These are phyloP conservation scores for Sporisorium sorghi DNA, from an alignment of 1,284 basidiomycete genomes.

Conservation along the genomic window DNA sequence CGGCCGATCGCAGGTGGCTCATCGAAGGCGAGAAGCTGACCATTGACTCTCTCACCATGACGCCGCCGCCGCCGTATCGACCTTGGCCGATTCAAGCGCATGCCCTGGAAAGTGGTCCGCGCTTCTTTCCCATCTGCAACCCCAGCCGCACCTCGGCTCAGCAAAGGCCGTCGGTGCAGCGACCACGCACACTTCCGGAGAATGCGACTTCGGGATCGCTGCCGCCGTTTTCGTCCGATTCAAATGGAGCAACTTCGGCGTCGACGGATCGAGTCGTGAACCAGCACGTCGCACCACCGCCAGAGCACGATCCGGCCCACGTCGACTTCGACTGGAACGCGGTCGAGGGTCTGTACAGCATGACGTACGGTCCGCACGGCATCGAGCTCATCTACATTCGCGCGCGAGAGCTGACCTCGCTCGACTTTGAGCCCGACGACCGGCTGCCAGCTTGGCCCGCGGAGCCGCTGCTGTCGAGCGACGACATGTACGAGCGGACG, in stretches of 20 bases:
- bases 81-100: slow-evolving; percentile 40
- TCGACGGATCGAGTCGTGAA: slow-evolving; percentile 14
- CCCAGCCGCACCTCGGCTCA: slow-evolving; percentile 18
- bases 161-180: not conserved
- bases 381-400: slow-evolving; percentile 57
- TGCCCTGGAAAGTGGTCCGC: slow-evolving; percentile 19
- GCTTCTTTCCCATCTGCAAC: slow-evolving; percentile 30
- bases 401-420: slow-evolving; percentile 44
- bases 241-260: not conserved
- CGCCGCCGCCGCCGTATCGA: slow-evolving; percentile 50
- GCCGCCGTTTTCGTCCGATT: slow-evolving; percentile 8
- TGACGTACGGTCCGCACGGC: slow-evolving; percentile 59
- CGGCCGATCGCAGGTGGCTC: slow-evolving; percentile 20
- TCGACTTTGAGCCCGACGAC: slow-evolving; percentile 50
- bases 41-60: slow-evolving; percentile 46
- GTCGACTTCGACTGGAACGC: slow-evolving; percentile 52
- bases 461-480: slow-evolving; percentile 43
- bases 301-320: slow-evolving; percentile 44
- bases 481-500: slow-evolving; percentile 51
- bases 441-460: slow-evolving; percentile 38
- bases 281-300: slow-evolving; percentile 24
- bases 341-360: slow-evolving; percentile 53
- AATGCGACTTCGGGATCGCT: slow-evolving; percentile 8
- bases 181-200: not conserved
- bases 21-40: slow-evolving; percentile 34